Evolutionary conservation across 768 basidiomycete genomes (phyloP).

Genomic region (Boletus sp.): DNA sequence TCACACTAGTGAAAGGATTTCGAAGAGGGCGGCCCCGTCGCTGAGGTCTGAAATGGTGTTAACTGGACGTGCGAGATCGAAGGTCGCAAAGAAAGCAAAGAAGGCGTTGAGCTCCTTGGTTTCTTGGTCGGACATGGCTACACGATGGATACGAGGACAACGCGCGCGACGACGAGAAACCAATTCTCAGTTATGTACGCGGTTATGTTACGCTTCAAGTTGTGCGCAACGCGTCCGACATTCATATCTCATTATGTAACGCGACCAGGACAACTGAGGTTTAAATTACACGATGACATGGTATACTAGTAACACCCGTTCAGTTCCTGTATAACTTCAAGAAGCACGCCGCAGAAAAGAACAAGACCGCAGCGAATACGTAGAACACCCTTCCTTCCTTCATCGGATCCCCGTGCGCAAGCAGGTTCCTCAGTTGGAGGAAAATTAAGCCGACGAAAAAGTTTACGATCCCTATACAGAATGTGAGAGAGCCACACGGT

Average conservation of each 20-base stretch:
- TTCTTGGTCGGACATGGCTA: slow-evolving; percentile 39
- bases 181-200: slow-evolving; percentile 1
- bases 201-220: not conserved
- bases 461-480: slow-evolving; percentile 69
- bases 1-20: slow-evolving; percentile 74
- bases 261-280: not conserved
- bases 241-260: slow-evolving; percentile 26
- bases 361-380: slow-evolving; percentile 66
- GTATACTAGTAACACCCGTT: not conserved
- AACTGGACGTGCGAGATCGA: slow-evolving; percentile 64
- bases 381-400: slow-evolving; percentile 91
- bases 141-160: not conserved
- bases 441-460: slow-evolving; percentile 84
- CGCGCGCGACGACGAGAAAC: slow-evolving; percentile 9
- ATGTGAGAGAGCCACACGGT: not conserved
- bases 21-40: slow-evolving; percentile 76
- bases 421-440: slow-evolving; percentile 74
- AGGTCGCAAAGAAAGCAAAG: slow-evolving; percentile 75
- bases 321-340: slow-evolving; percentile 27
- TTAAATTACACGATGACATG: not conserved
- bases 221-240: not conserved
- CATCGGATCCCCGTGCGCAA: slow-evolving; percentile 55
- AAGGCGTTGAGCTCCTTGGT: slow-evolving; percentile 76
- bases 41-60: slow-evolving; percentile 66
- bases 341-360: slow-evolving; percentile 24